Evolutionary conservation across 1,284 basidiomycete species (phyloP), one percentile per base, ranked within the genome.

Genomic region (Earliella scabrosa): DNA sequence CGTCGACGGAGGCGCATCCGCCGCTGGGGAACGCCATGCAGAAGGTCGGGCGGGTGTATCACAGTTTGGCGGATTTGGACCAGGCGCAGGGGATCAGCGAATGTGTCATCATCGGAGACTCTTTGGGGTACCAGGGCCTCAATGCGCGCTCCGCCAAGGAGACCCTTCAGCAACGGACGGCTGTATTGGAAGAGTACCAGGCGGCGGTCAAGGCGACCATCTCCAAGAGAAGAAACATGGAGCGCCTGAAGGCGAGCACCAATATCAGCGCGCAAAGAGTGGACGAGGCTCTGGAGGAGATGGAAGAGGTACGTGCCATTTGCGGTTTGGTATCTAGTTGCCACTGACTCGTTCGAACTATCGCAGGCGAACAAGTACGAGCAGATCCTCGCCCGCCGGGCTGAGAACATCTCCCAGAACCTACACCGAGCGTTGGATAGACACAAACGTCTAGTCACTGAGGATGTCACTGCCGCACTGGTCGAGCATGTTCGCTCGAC

Each of bases 131-230:
- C 71, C 94, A 97, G 74, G 91, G 93, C 16, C 80, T 95, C 74
- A 97, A 97, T 66, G 93, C 96, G n/a, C 84, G 90, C 43, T 92
- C 95, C 11, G 95, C 94, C 2, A 97, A 95, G 75, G 95, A 97
- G 68, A 95, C 95, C 0, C 74, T 97, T 11, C 81, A 85, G 54
- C 92, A 95, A 76, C 86, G 95, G 8, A 92, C 93, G 0, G 83
- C 86, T 16, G 91, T 97, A 9, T 75, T 97, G 56, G 95, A 98
- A 67, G 95, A 97, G 70, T 93, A 95, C 56, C 94, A 97, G 62
- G 80, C 85, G 5, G 93, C 95, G 2, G 92, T 93, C 21, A 97
- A 97, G 70, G 83, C 86, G 3, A 91, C 93, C 3, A 97, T 98
- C 63, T 93, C 88, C 21, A 97, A 97, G 73, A 83, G 95, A 44